phyloP scores from a whole-genome alignment of 1,139 yeast genomes.

The Pichia kudriavzevii region DNA sequence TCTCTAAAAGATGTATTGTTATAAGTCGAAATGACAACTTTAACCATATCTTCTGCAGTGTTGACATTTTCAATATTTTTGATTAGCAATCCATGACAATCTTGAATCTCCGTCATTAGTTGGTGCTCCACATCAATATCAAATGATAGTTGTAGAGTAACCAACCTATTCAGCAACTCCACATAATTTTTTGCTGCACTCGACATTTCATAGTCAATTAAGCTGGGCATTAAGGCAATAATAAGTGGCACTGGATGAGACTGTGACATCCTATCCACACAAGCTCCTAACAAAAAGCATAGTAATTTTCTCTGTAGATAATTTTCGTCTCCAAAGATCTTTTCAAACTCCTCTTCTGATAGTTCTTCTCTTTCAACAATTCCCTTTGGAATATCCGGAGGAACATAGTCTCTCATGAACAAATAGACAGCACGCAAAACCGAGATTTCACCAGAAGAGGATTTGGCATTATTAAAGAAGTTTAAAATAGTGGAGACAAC shows the following conservation, averaged over 20 bases:
- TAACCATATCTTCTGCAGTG: constrained; percentile 30
- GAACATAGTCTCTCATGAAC: constrained; percentile 58
- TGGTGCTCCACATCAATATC: constrained; percentile 49
- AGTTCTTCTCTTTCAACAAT: constrained; percentile 23
- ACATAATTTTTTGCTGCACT: constrained; percentile 11
- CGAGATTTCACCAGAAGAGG: constrained; percentile 33
- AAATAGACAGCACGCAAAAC: constrained; percentile 53
- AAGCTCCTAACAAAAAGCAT: constrained; percentile 30
- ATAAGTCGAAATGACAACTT: constrained; percentile 31
- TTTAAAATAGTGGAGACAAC: constrained; percentile 50
- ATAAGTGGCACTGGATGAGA: constrained; percentile 4
- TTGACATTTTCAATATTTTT: constrained; percentile 14
- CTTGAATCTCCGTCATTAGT: constrained; percentile 31
- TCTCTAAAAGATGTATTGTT: constrained; percentile 18
- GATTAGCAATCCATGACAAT: constrained; percentile 25
- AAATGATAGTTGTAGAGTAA: constrained; percentile 42
- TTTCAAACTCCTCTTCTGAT: constrained; percentile 34
- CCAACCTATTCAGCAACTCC: constrained; percentile 38
- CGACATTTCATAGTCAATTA: background rate
- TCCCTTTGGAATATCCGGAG: constrained; percentile 39
- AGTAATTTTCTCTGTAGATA: constrained; percentile 42
- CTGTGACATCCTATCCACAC: constrained; percentile 5
- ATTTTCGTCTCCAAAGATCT: constrained; percentile 44
- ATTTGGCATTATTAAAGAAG: constrained; percentile 32
- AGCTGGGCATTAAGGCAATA: constrained; percentile 7